These are phyloP conservation scores for Xanthoconium separans DNA, from an alignment of 1,284 basidiomycete species.

Conservation along the genomic window DNA sequence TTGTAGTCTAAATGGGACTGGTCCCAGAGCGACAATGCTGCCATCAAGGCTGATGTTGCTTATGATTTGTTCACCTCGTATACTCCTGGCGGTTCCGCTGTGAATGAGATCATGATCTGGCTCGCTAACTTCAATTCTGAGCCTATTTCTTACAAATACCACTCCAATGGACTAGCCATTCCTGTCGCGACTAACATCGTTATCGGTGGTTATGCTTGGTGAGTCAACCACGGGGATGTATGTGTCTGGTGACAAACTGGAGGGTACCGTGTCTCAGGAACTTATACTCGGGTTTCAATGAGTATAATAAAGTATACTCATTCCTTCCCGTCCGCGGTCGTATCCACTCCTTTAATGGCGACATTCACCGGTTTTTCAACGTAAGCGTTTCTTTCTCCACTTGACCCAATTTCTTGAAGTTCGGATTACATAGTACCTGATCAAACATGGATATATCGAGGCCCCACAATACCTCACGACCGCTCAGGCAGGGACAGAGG, in stretches of 20 bases:
- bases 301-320: constrained; percentile 59
- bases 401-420: not conserved
- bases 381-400: constrained; percentile 32
- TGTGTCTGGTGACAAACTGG: not conserved
- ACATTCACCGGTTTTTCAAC: constrained; percentile 53
- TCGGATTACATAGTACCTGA: constrained; percentile 45
- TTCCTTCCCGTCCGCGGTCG: constrained; percentile 53
- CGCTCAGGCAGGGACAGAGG: constrained; percentile 45
- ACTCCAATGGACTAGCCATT: constrained; percentile 45
- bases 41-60: constrained; percentile 52
- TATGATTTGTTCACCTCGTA: constrained; percentile 63
- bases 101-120: constrained; percentile 70
- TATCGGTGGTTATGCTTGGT: constrained; percentile 55
- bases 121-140: constrained; percentile 59
- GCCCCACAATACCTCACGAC: constrained; percentile 42
- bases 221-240: not conserved
- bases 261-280: constrained; percentile 38
- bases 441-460: constrained; percentile 45
- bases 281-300: constrained; percentile 58
- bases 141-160: constrained; percentile 53
- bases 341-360: constrained; percentile 53
- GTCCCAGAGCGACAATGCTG: constrained; percentile 35
- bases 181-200: constrained; percentile 47
- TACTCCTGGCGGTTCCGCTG: constrained; percentile 47
- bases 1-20: constrained; percentile 43